Evolutionary conservation across 1,284 basidiomycete genomes (phyloP).

Genomic region (Ceratobasidium sp.): DNA sequence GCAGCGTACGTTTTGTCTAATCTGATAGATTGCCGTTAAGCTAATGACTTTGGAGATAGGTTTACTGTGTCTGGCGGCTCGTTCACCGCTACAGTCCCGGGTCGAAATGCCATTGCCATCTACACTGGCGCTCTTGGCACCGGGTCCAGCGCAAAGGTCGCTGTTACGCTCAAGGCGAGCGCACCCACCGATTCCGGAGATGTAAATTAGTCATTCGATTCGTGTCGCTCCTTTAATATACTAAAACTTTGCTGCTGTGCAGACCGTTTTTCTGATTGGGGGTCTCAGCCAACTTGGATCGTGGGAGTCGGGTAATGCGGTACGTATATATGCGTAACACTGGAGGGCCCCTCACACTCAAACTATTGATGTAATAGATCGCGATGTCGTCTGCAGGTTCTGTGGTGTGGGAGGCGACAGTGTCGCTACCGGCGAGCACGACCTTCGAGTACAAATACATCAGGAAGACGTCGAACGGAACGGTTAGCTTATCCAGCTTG

Average conservation of each 20-base stretch:
- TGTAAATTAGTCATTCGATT: conserved; percentile 5
- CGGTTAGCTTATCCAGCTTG: not conserved
- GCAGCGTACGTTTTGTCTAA: conserved; percentile 60
- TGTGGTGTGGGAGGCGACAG: not conserved
- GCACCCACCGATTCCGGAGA: not conserved
- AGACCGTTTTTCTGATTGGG: conserved; percentile 3
- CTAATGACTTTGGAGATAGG: conserved; percentile 54
- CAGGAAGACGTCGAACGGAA: not conserved
- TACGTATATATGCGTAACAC: not conserved
- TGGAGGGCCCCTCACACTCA: not conserved
- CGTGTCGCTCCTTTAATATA: not conserved
- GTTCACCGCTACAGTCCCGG: conserved; percentile 67
- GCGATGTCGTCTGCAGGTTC: conserved; percentile 5
- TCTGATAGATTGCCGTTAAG: not conserved
- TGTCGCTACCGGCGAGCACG: conserved; percentile 10
- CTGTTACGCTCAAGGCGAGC: conserved; percentile 9
- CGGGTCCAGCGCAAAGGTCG: not conserved
- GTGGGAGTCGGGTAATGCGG: not conserved
- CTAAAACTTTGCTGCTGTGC: not conserved
- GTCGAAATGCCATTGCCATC: conserved; percentile 71
- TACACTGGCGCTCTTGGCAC: conserved; percentile 63
- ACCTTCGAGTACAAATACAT: conserved; percentile 22
- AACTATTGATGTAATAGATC: not conserved
- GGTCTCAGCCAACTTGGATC: not conserved
- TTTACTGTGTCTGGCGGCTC: conserved; percentile 66